Conservation (phyloP, 306 rosid species). For the Castanea crenata region DNA sequence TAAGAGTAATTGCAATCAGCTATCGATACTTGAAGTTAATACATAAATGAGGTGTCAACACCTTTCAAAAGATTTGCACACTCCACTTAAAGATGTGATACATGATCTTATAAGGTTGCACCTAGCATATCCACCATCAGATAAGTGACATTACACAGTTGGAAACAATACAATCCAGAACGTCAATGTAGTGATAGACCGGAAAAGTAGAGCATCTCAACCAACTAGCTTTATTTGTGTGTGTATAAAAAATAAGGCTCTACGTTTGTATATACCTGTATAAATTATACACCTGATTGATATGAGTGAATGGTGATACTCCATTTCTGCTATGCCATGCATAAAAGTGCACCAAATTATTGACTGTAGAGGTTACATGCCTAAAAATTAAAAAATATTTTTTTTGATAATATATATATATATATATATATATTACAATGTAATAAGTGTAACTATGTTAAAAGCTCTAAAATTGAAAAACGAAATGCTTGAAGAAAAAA, state of each 20-base stretch:
- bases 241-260: neutral
- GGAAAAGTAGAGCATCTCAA: neutral
- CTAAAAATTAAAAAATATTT: neutral
- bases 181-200: neutral
- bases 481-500: neutral
- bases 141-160: neutral
- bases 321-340: neutral
- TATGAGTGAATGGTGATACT: neutral
- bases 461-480: neutral
- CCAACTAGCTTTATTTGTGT: neutral
- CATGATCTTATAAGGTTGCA: neutral
- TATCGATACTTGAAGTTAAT: neutral
- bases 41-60: neutral
- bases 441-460: neutral
- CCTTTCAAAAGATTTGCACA: neutral
- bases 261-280: neutral
- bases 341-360: neutral
- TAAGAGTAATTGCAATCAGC: neutral
- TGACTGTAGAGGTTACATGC: neutral
- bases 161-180: neutral
- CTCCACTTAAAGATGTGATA: neutral
- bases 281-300: neutral
- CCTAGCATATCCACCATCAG: neutral
- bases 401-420: neutral
- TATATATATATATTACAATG: neutral